phyloP scores from a whole-genome alignment of 352 stramenopile species.

The Phytophthora quininea region DNA sequence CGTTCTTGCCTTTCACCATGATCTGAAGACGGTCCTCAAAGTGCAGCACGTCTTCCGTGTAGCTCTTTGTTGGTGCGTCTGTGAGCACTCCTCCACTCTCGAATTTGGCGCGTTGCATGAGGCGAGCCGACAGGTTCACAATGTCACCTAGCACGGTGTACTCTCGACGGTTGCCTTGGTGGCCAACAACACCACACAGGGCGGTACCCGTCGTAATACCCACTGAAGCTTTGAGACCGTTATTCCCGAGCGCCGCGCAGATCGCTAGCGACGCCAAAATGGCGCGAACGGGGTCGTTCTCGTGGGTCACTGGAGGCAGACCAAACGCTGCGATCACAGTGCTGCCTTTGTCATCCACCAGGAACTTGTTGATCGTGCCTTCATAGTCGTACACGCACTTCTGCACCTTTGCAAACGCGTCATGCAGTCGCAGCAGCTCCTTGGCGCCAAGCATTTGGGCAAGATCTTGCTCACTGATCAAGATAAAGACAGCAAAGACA shows the following conservation, averaged over 20 bases:
- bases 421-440: constrained; percentile 74
- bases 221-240: constrained; percentile 84
- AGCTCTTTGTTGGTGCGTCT: constrained; percentile 85
- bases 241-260: constrained; percentile 67
- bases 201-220: constrained; percentile 93
- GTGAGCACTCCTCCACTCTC: constrained; percentile 89
- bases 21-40: constrained; percentile 90
- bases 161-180: constrained; percentile 90
- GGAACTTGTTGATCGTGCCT: constrained; percentile 96
- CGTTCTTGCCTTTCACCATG: constrained; percentile 93
- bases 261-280: constrained; percentile 91
- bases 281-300: constrained; percentile 90
- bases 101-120: constrained; percentile 92
- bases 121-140: constrained; percentile 92
- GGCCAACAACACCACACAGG: constrained; percentile 92
- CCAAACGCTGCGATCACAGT: constrained; percentile 95
- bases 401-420: constrained; percentile 87
- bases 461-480: constrained; percentile 71
- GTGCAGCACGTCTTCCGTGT: constrained; percentile 86
- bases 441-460: constrained; percentile 74
- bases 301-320: constrained; percentile 90
- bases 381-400: constrained; percentile 94
- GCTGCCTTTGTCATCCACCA: constrained; percentile 95
- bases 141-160: constrained; percentile 95
- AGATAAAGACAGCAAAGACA: neutral